Conservation (phyloP, 2,329 filamentous ascomycete species). For the Aspergillus pseudonomiae region DNA sequence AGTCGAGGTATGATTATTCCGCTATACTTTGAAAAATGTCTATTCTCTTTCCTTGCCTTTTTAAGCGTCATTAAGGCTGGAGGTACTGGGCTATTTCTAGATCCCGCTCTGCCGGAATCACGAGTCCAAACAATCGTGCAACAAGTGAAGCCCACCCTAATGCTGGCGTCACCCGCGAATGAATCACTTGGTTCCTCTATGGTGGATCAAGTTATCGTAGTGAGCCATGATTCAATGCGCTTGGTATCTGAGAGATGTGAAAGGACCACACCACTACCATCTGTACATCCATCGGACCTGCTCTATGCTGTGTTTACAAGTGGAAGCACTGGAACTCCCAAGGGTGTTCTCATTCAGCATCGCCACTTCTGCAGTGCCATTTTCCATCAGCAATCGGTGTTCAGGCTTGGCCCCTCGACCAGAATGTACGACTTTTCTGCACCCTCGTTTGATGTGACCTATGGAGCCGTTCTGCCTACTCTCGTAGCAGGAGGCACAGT, state of each 20-base stretch:
- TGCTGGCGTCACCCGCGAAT: conserved; percentile 43
- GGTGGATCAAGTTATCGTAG: background rate
- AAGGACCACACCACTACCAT: background rate
- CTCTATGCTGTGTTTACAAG: conserved; percentile 23
- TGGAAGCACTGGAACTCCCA: background rate
- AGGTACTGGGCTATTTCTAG: conserved; percentile 28
- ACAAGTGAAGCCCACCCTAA: conserved; percentile 35
- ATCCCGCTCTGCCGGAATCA: conserved; percentile 23
- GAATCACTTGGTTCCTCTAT: conserved; percentile 2
- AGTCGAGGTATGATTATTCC: conserved; percentile 26
- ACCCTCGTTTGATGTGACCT: background rate
- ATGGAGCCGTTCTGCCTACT: background rate
- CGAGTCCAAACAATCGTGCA: conserved; percentile 24
- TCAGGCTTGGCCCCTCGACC: background rate
- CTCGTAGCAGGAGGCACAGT: background rate
- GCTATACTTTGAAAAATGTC: conserved; percentile 31
- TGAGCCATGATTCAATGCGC: background rate
- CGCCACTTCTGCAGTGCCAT: background rate
- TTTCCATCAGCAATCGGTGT: background rate
- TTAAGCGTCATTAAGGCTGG: conserved; percentile 29
- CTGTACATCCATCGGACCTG: background rate
- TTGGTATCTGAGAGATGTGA: background rate
- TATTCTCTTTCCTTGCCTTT: conserved; percentile 26
- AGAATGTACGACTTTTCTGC: background rate
- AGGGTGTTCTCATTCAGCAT: background rate